Conservation (phyloP, 2,329 filamentous ascomycete genomes). For the Aureobasidium sp. region DNA sequence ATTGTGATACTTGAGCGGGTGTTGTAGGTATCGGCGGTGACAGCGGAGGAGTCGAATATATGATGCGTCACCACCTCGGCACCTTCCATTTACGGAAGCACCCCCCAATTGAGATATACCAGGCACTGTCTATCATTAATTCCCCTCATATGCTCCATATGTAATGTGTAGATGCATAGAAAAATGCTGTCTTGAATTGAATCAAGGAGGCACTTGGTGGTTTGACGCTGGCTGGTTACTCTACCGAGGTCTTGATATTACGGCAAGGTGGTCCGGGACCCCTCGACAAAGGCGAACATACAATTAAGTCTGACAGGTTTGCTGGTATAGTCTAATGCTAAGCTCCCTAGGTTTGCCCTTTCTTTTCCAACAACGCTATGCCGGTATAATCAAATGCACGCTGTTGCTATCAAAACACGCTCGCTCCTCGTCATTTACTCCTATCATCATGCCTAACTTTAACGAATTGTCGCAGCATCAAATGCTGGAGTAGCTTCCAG, state of each 20-base stretch:
- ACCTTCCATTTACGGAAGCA: neutral
- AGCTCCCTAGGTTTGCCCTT: neutral
- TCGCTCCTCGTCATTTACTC: neutral
- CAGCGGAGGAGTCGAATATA: neutral
- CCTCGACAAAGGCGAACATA: neutral
- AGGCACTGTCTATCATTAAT: too few relatives aligned
- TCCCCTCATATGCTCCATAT: too few relatives aligned
- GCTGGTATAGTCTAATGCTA: constrained; percentile 2
- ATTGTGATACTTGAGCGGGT: neutral
- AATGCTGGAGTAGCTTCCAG: constrained; percentile 11
- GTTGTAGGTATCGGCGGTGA: neutral
- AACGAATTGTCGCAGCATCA: constrained; percentile 11
- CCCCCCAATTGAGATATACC: too few relatives aligned
- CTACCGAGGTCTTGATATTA: neutral
- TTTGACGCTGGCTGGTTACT: too few relatives aligned
- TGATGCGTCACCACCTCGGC: constrained; percentile 2
- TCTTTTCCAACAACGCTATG: constrained; percentile 3
- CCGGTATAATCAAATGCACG: neutral
- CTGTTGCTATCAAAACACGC: neutral
- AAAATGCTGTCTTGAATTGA: neutral
- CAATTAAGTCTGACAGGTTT: neutral
- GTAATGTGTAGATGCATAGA: too few relatives aligned
- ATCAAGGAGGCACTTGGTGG: too few relatives aligned
- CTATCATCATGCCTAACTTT: neutral
- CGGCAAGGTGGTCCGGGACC: too few relatives aligned